These are phyloP conservation scores for Rhizoctonia solani DNA, from an alignment of 1,284 basidiomycete genomes.

Conservation along the genomic window DNA sequence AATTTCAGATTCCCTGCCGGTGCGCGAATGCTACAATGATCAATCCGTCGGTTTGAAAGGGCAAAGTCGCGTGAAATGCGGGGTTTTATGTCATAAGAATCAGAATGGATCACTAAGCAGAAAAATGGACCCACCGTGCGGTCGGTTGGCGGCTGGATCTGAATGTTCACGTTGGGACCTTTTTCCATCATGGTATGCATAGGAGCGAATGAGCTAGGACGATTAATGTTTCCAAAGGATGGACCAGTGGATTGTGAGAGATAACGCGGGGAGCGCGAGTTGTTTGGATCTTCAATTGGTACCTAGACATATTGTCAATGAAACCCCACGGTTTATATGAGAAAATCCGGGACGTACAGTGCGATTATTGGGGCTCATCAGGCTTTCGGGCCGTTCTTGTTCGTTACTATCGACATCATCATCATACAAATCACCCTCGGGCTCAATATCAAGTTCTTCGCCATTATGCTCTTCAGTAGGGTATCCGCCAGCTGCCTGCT, in stretches of 20 bases:
- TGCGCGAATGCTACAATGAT: background rate
- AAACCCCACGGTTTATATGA: no score
- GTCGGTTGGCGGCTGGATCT: slow-evolving; percentile 38
- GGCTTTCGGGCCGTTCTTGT: slow-evolving; percentile 28
- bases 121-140: slow-evolving; percentile 15
- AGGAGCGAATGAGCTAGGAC: slow-evolving; percentile 24
- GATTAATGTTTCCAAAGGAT: slow-evolving; percentile 25
- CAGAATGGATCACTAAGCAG: background rate
- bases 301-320: background rate
- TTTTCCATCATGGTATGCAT: background rate
- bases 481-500: slow-evolving; percentile 25
- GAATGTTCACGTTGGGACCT: slow-evolving; percentile 25
- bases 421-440: slow-evolving; percentile 7
- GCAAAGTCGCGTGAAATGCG: background rate
- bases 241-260: slow-evolving; percentile 27
- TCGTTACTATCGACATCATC: slow-evolving; percentile 30
- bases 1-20: slow-evolving; percentile 9
- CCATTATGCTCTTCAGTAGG: background rate
- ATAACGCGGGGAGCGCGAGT: slow-evolving; percentile 24
- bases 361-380: slow-evolving; percentile 22
- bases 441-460: slow-evolving; percentile 2
- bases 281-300: slow-evolving; percentile 8
- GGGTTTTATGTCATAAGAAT: slow-evolving; percentile 27
- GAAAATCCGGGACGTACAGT: no score
- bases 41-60: background rate